These are phyloP conservation scores for Cucumis melo DNA, from an alignment of 306 rosid species.

Conservation along the genomic window DNA sequence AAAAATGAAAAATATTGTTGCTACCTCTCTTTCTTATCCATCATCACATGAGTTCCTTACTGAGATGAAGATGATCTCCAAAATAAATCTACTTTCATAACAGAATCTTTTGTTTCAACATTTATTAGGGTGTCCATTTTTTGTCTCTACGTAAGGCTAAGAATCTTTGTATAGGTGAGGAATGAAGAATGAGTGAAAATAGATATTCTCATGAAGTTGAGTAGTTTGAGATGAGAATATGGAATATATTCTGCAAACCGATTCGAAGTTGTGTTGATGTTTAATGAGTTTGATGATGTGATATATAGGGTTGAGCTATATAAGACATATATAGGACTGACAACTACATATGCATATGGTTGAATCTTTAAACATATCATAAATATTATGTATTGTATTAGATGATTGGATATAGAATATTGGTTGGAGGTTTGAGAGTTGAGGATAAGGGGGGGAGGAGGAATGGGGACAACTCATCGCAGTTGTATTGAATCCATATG, in stretches of 20 bases:
- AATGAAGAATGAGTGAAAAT: background rate
- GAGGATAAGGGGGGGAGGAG: background rate
- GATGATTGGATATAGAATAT: no score
- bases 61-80: background rate
- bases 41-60: background rate
- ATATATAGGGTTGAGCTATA: no score
- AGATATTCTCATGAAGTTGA: no score
- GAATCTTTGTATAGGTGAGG: no score
- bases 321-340: no score
- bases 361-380: no score
- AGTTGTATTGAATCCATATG: background rate
- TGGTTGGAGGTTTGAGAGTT: background rate
- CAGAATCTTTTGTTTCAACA: background rate
- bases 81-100: background rate
- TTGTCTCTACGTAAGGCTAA: background rate
- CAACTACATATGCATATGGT: no score
- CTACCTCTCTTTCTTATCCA: background rate
- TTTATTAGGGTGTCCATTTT: background rate
- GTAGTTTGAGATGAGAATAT: no score
- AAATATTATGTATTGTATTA: no score
- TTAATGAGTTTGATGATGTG: no score
- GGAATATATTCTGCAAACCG: no score
- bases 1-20: background rate
- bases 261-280: no score
- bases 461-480: background rate